Percentiles rank a stretch among this genome's conserved stretches.
Conservation (phyloP, 73 alveolate genomes). For the Paramecium tetraurelia region DNA sequence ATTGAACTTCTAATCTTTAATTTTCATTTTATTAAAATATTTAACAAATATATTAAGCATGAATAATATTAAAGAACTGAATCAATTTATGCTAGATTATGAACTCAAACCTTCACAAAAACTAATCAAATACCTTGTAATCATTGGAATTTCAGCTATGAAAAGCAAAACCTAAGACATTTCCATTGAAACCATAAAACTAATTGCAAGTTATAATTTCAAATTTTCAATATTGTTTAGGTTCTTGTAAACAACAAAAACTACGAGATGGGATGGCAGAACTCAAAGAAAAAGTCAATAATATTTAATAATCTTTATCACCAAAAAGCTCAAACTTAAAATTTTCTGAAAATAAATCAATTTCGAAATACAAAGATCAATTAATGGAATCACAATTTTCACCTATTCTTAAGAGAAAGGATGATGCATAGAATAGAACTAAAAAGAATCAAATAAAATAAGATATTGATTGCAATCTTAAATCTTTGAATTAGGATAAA, state of each 20-base stretch:
- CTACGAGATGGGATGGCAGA: neutral
- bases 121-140: neutral
- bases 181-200: neutral
- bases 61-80: neutral
- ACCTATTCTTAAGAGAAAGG: neutral
- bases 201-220: neutral
- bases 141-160: neutral
- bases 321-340: neutral
- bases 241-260: neutral
- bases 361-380: neutral
- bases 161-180: neutral
- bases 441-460: neutral
- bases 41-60: neutral
- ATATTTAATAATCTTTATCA: neutral
- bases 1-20: neutral
- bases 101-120: neutral
- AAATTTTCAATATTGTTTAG: neutral
- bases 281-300: neutral
- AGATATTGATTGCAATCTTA: neutral
- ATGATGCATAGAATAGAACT: neutral
- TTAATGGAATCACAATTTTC: neutral
- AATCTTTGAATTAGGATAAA: neutral
- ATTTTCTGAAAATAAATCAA: neutral
- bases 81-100: neutral
- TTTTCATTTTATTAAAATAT: neutral